phyloP scores from a whole-genome alignment of 805 yeast species.

The Saturnispora silvae region DNA sequence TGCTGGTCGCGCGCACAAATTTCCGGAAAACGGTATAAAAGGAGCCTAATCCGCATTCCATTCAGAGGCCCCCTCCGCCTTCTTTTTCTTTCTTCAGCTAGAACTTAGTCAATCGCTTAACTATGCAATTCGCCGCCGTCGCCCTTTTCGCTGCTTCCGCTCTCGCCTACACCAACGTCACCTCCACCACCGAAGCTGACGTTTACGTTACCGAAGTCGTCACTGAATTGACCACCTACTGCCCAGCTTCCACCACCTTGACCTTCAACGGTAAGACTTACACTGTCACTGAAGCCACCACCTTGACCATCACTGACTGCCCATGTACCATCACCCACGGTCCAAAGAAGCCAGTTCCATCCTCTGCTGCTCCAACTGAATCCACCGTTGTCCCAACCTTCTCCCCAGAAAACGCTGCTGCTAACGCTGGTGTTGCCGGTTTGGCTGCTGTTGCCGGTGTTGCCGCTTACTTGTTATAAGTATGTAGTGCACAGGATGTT shows the following conservation, averaged over 20 bases:
- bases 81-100: not conserved
- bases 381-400: constrained; percentile 14
- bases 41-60: too few relatives aligned
- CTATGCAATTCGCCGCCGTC: constrained; percentile 28
- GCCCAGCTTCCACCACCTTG: constrained; percentile 64
- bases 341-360: constrained; percentile 19
- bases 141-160: constrained; percentile 30
- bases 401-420: constrained; percentile 24
- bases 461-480: constrained; percentile 32
- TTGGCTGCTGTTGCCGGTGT: constrained; percentile 29
- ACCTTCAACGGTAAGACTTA: constrained; percentile 57
- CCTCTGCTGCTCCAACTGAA: constrained; percentile 13
- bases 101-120: constrained; percentile 4
- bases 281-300: constrained; percentile 70
- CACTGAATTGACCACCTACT: constrained; percentile 70
- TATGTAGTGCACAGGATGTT: constrained; percentile 8
- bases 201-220: constrained; percentile 41
- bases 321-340: constrained; percentile 55
- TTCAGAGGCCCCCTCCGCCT: not conserved
- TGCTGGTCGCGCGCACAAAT: not conserved
- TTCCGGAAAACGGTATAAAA: not conserved
- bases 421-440: constrained; percentile 30
- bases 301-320: constrained; percentile 77
- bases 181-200: constrained; percentile 35
- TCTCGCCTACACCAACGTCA: constrained; percentile 37